Evolutionary conservation across 768 basidiomycete species (phyloP), one percentile per base, ranked within the genome.

Genomic region (Arthromyces matolae): DNA sequence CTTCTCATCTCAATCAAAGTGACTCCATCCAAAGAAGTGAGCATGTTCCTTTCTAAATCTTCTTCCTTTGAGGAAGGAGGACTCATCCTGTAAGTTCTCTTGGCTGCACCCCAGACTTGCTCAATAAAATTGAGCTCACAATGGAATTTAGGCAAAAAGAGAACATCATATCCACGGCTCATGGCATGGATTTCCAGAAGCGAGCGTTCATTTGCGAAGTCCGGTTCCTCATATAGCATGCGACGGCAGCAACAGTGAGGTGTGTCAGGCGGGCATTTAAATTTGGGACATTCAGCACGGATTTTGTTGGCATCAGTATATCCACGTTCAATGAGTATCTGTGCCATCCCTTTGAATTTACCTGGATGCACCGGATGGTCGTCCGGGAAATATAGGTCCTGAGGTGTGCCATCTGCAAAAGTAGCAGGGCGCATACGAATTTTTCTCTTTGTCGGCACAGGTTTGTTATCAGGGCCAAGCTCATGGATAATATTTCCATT

Each of bases 371-470:
- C 16, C 14, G 39, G 39, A 39, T 71, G 45, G 45, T 66, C 60
- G 0, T 48, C 46, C 2, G 64, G 64, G 45, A 55, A 71, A 47
- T 71, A 73, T 9, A 71, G 42, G 1, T 41, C 19, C 37, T 71
- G 68, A 1, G 50, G 48, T 1, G 35, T 48, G 2, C 70, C 65
- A 56, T 69, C 52, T 59, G 38, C 19, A 45, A 64, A 56, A 4
- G 20, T 31, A 18, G 25, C 41, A 51, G 61, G 47, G 5, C 42
- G 23, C 18, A 20, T 20, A 19, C 24, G 27, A 14, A 24, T 29
- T 10, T n/a, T 22, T 29, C 6, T 40, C n/a, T 49, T 41, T 5
- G 29, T 10, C n/a, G 25, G 16, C 5, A 5, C n/a, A 6, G 24
- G 39, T 25, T 41, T 41, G 14, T 18, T 9, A 20, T 41, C 25